phyloP scores from a whole-genome alignment of 352 stramenopile genomes.

The Phytophthora cactorum region DNA sequence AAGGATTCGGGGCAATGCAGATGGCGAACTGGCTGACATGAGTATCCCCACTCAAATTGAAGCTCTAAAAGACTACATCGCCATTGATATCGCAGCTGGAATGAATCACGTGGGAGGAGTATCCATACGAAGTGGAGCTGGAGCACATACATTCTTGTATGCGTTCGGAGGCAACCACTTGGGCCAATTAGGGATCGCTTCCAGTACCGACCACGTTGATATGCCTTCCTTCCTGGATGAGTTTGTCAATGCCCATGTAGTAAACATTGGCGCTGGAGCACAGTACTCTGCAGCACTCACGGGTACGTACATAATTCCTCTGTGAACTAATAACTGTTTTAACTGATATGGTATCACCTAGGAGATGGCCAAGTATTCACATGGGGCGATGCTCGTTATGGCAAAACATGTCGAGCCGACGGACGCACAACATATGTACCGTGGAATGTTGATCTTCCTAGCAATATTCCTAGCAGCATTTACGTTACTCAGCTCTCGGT shows the following conservation, averaged over 20 bases:
- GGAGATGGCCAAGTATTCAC: conserved; percentile 68
- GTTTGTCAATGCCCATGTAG: conserved; percentile 44
- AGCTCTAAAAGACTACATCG: conserved; percentile 30
- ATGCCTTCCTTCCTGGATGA: conserved; percentile 72
- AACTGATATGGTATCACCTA: conserved; percentile 11
- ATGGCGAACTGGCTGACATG: no score
- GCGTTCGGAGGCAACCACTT: conserved; percentile 72
- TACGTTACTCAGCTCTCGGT: conserved; percentile 70
- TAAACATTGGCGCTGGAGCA: conserved; percentile 57
- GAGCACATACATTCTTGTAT: conserved; percentile 60
- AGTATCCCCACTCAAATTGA: conserved; percentile 37
- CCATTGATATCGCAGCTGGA: conserved; percentile 60
- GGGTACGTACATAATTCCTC: conserved; percentile 12
- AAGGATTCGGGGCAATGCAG: no score
- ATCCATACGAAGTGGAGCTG: conserved; percentile 32
- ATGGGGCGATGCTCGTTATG: conserved; percentile 66
- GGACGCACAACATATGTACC: conserved; percentile 63
- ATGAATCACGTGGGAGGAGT: conserved; percentile 71
- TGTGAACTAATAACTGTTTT: neutral
- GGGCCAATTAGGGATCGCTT: conserved; percentile 67
- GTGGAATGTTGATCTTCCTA: conserved; percentile 51
- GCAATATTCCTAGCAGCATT: conserved; percentile 20
- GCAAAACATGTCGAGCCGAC: conserved; percentile 52
- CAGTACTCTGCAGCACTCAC: conserved; percentile 64
- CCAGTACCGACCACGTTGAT: conserved; percentile 39